A percentile compares a stretch with the other conserved stretches of the same genome.
These are phyloP conservation scores for Collybia sp. DNA, from an alignment of 768 basidiomycete species.

Conservation along the genomic window DNA sequence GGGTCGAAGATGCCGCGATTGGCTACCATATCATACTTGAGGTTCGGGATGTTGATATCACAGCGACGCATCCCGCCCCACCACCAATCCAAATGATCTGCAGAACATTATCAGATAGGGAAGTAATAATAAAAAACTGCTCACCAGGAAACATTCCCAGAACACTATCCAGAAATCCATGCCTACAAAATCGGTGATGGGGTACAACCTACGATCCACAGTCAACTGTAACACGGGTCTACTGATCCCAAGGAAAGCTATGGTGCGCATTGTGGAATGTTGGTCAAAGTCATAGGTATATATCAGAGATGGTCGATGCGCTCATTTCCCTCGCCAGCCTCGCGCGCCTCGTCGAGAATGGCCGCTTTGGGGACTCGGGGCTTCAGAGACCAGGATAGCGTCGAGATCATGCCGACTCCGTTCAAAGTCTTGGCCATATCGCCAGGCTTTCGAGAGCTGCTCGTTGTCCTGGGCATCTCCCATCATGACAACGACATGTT, in stretches of 20 bases:
- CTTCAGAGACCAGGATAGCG: neutral
- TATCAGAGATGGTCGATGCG: too few species aligned
- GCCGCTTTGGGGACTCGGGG: neutral
- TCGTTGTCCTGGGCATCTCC: too few species aligned
- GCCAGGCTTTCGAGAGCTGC: too few species aligned
- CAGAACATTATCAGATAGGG: neutral
- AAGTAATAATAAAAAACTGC: conserved; percentile 1
- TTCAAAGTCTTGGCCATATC: too few species aligned
- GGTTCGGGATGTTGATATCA: conserved; percentile 24
- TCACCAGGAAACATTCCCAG: conserved; percentile 5
- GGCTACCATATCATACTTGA: conserved; percentile 17
- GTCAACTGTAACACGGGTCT: neutral
- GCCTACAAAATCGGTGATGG: neutral
- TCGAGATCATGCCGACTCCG: neutral
- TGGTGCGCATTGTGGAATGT: too few species aligned
- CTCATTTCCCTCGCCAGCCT: too few species aligned
- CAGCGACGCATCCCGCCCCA: conserved; percentile 16
- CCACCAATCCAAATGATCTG: conserved; percentile 23
- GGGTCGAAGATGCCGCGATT: conserved; percentile 18
- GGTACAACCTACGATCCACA: neutral
- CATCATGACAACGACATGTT: too few species aligned
- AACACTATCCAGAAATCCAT: neutral
- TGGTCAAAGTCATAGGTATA: too few species aligned
- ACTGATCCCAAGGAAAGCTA: too few species aligned
- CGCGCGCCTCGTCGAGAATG: neutral